Conservation (phyloP, 306 rosid genomes). For the Medicago lupulina region DNA sequence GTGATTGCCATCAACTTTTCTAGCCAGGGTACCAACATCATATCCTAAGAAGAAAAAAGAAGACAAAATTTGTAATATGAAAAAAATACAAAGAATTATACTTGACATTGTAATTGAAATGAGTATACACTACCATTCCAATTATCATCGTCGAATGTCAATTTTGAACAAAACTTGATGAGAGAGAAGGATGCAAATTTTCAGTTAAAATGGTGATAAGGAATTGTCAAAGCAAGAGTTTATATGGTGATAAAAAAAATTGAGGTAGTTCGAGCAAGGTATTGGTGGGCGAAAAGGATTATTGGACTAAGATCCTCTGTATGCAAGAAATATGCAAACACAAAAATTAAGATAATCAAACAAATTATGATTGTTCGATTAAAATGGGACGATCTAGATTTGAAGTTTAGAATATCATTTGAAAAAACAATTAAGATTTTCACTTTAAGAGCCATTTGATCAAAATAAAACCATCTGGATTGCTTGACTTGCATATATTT, state of each 20-base stretch:
- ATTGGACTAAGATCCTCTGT: too few species aligned
- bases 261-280: too few species aligned
- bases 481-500: neutral
- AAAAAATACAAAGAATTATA: neutral
- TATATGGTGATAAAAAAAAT: neutral
- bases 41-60: neutral
- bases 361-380: neutral
- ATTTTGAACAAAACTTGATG: neutral
- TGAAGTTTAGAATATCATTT: neutral
- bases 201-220: neutral
- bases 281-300: too few species aligned
- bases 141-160: neutral
- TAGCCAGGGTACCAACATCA: neutral
- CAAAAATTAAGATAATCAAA: neutral
- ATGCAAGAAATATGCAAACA: neutral
- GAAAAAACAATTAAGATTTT: too few species aligned
- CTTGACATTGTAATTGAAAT: neutral
- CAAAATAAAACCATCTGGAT: neutral
- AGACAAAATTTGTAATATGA: neutral
- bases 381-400: neutral
- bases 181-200: neutral
- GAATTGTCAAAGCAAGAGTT: neutral
- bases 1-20: neutral
- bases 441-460: neutral
- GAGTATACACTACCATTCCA: neutral